A percentile compares a stretch with the other conserved stretches of the same genome.
Conservation (phyloP, 176 grass and related monocot species). For the Bromus sterilis region DNA sequence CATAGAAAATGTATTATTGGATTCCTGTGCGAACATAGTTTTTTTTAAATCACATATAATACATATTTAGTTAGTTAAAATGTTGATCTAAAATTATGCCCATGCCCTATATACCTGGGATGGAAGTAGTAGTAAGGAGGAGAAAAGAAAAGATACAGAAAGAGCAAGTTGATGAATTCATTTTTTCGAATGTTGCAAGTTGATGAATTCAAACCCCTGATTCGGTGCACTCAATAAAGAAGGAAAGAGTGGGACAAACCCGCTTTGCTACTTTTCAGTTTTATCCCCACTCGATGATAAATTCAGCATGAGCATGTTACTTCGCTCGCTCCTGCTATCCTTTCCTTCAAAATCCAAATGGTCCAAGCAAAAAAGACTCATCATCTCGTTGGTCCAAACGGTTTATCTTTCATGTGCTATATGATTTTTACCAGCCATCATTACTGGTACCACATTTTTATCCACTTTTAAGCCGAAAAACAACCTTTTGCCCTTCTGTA, state of each 20-base stretch:
- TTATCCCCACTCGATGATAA: not conserved
- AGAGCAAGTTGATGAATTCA: not conserved
- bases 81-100: no score
- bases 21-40: no score
- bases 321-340: not conserved
- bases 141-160: not conserved
- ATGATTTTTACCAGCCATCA: not conserved
- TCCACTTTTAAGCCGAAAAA: not conserved
- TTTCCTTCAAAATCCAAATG: conserved; percentile 15
- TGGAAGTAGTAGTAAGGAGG: no score
- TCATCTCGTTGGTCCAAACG: not conserved
- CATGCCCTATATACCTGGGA: no score
- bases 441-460: not conserved
- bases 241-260: not conserved
- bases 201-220: not conserved
- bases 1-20: no score
- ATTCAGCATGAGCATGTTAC: conserved; percentile 12
- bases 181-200: no score
- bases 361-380: not conserved
- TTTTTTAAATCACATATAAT: no score
- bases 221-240: not conserved
- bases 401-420: not conserved
- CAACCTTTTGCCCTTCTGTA: not conserved
- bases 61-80: no score
- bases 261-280: not conserved